A percentile compares a stretch with the other conserved stretches of the same genome.
phyloP scores from a whole-genome alignment of 2,329 filamentous ascomycete species.

The Beauveria medogensis region DNA sequence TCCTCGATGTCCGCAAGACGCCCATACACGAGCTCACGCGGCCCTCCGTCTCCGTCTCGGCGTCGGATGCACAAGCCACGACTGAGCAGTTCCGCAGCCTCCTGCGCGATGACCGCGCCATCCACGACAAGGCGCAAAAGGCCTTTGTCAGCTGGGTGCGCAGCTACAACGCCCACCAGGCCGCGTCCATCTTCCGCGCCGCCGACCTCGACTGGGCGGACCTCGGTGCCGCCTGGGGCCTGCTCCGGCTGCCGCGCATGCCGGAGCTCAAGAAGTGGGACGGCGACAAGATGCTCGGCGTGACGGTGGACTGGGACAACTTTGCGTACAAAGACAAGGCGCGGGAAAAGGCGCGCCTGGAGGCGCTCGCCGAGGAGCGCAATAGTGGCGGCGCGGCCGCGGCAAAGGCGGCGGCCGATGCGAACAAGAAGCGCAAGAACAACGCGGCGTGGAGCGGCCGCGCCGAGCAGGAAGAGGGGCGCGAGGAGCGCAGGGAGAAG shows the following conservation, averaged over 20 bases:
- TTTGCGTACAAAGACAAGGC: slow-evolving; percentile 66
- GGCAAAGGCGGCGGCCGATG: slow-evolving; percentile 33
- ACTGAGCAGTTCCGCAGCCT: slow-evolving; percentile 54
- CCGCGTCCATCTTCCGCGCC: slow-evolving; percentile 81
- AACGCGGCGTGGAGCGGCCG: slow-evolving; percentile 68
- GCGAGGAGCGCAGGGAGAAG: slow-evolving; percentile 55
- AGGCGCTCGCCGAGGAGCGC: slow-evolving; percentile 44
- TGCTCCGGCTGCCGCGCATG: slow-evolving; percentile 86
- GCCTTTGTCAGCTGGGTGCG: slow-evolving; percentile 92
- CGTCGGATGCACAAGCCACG: slow-evolving; percentile 49
- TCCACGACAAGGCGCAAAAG: slow-evolving; percentile 82
- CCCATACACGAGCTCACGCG: slow-evolving; percentile 59
- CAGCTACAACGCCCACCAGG: slow-evolving; percentile 85
- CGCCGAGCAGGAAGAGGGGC: slow-evolving; percentile 55
- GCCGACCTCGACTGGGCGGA: slow-evolving; percentile 78
- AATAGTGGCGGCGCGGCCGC: slow-evolving; percentile 27
- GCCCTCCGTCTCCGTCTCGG: slow-evolving; percentile 48
- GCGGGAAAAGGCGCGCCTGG: slow-evolving; percentile 57
- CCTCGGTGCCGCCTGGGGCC: slow-evolving; percentile 73
- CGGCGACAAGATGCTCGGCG: slow-evolving; percentile 55
- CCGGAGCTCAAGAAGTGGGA: slow-evolving; percentile 73
- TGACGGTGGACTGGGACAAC: slow-evolving; percentile 57
- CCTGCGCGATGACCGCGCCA: slow-evolving; percentile 41
- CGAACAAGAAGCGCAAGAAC: slow-evolving; percentile 50
- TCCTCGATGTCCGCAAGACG: slow-evolving; percentile 79